phyloP scores from a whole-genome alignment of 2,329 filamentous ascomycete genomes.

The Neospermospora avenae region DNA sequence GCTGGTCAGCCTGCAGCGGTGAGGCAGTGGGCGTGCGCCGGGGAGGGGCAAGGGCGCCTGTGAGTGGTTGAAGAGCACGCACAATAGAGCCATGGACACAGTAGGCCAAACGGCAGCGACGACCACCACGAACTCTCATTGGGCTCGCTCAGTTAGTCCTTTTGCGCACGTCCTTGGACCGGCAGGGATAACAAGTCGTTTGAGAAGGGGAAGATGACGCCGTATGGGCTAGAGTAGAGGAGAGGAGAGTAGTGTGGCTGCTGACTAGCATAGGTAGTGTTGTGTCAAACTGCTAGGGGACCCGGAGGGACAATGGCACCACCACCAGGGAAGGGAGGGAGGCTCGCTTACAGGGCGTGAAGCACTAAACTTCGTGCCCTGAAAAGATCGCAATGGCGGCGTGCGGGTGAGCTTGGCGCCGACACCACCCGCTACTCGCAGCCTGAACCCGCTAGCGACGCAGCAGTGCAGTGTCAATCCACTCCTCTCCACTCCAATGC shows the following conservation, averaged over 20 bases:
- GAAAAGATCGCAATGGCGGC: no score
- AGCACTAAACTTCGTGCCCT: no score
- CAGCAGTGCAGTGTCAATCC: neutral
- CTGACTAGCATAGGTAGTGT: no score
- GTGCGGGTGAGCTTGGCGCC: slow-evolving; percentile 10
- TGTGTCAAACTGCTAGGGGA: slow-evolving; percentile 23
- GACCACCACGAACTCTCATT: neutral
- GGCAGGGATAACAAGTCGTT: slow-evolving; percentile 12
- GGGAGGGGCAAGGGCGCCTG: neutral
- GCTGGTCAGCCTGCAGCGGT: slow-evolving; percentile 16
- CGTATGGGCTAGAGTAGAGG: neutral
- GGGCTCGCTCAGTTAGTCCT: neutral
- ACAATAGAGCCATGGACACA: neutral
- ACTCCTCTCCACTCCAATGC: neutral
- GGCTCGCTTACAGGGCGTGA: neutral
- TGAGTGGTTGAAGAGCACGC: neutral
- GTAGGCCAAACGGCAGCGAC: neutral
- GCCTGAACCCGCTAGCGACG: neutral
- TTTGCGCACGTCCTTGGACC: neutral
- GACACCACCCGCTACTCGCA: neutral
- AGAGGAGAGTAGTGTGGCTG: neutral
- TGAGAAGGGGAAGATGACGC: slow-evolving; percentile 20
- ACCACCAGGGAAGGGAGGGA: neutral
- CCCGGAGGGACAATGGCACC: neutral
- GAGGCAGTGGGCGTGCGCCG: slow-evolving; percentile 2